Evolutionary conservation across 2,329 filamentous ascomycete genomes (phyloP).

Genomic region (Arthrobotrys conoides): DNA sequence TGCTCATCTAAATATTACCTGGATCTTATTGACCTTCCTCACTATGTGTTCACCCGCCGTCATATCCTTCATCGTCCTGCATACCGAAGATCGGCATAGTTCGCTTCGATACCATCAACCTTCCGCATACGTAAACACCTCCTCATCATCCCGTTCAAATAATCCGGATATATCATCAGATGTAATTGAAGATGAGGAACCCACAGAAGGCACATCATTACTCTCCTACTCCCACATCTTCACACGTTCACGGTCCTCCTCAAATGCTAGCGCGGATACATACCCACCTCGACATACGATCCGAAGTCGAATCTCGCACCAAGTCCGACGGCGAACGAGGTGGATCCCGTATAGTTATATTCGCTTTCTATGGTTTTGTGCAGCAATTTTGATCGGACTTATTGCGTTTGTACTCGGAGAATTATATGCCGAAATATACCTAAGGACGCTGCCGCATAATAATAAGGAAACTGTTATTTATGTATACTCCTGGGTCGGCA

Average conservation of each 20-base stretch:
- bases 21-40: conserved; percentile 79
- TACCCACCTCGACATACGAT: conserved; percentile 48
- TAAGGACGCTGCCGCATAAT: conserved; percentile 77
- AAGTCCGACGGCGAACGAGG: conserved; percentile 45
- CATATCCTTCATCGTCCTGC: conserved; percentile 76
- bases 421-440: conserved; percentile 78
- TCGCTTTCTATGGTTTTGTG: conserved; percentile 79
- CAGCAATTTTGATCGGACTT: conserved; percentile 75
- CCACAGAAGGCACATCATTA: conserved; percentile 42
- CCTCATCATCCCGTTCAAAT: conserved; percentile 6
- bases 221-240: conserved; percentile 52
- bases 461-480: conserved; percentile 78
- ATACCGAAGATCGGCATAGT: conserved; percentile 75
- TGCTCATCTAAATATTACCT: conserved; percentile 75
- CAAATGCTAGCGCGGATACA: conserved; percentile 36
- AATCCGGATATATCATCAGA: conserved; percentile 14
- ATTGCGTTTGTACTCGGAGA: conserved; percentile 78
- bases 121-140: conserved; percentile 72
- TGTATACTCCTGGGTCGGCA: conserved; percentile 79
- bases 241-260: conserved; percentile 54
- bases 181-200: conserved; percentile 29
- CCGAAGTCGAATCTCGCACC: conserved; percentile 35
- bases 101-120: conserved; percentile 73
- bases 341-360: conserved; percentile 70
- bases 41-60: conserved; percentile 79